Evolutionary conservation across 441 rosid genomes (phyloP).

Genomic region (Manihot esculenta): DNA sequence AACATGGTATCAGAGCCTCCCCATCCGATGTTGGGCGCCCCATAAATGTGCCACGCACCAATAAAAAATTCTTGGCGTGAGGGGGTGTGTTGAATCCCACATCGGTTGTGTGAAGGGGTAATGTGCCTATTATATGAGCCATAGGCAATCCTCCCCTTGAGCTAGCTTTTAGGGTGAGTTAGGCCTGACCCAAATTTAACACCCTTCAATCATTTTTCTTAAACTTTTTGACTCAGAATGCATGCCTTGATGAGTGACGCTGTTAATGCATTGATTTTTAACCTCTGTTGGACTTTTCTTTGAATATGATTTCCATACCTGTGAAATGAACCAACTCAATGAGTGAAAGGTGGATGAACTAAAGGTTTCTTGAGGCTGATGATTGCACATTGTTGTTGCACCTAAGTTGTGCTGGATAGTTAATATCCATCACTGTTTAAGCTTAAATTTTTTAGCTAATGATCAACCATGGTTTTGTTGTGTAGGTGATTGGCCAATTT

Average conservation of each 20-base stretch:
- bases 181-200: no score
- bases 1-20: no score
- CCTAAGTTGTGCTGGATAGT: background rate
- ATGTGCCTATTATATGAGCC: no score
- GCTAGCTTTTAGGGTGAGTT: no score
- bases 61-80: no score
- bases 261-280: slow-evolving; percentile 1
- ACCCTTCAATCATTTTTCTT: no score
- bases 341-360: background rate
- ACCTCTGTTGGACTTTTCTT: slow-evolving; percentile 11
- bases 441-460: slow-evolving; percentile 1
- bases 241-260: background rate
- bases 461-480: slow-evolving; percentile 22
- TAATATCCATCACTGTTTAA: background rate
- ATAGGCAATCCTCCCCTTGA: no score
- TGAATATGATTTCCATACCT: slow-evolving; percentile 5
- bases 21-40: no score
- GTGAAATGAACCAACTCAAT: background rate
- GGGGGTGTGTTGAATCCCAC: no score
- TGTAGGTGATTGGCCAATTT: slow-evolving; percentile 92
- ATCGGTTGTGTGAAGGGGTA: no score
- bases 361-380: background rate
- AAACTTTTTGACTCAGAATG: background rate
- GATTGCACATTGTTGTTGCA: background rate
- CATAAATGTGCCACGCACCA: no score